Base-by-base conservation (phyloP, 2,329 filamentous ascomycete species). In the Coniella vitis region DNA sequence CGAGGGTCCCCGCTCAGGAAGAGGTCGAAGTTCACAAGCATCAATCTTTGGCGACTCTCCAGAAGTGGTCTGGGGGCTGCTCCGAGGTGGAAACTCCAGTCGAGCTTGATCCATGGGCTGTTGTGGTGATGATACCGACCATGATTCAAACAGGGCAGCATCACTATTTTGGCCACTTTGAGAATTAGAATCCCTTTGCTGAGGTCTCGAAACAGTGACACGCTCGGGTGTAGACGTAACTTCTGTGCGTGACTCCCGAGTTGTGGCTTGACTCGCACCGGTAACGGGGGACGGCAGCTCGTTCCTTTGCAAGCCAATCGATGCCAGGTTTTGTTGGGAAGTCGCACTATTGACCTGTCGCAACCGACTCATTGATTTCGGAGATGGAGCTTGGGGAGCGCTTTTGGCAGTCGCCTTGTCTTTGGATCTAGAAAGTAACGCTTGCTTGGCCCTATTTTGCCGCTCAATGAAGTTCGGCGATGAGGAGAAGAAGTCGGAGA, bases 401-500 rank as follows among this genome's bases (percentile, higher is more conserved):
- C 22, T 38, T 7, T 25, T 14, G 22, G 31, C 34, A n/a, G 40
- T n/a, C n/a, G 31, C n/a, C 4, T 34, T 36, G 41, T 44, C 9
- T 40, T 37, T 20, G 41, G 48, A 35, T 17, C 32, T 40, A 13
- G 44, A 39, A 8, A 47, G 41, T 16, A 31, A 42, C n/a, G 40
- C 31, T 32, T 49, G 17, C 38, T 44, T 53, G 14, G 47, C 43
- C 38, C 51, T 41, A 38, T 37, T 44, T 38, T 53, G 47, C 36
- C 51, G 44, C 47, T 50, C 45, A 34, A 49, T 41, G 29, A 54
- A 36, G 19, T 54, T 45, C 31, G 49, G 70, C 1, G 78, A 77
- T 3, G 78, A 81, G 0, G 78, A 81, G 58, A 81, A 81, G 59
- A 81, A 81, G 7, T 69, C 67, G 5, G 74, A 69, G 2, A 81